Evolutionary conservation across 495 filamentous ascomycete species (phyloP), one percentile per base, ranked within the genome.

Genomic region (Aspergillus sclerotiicarbonarius): DNA sequence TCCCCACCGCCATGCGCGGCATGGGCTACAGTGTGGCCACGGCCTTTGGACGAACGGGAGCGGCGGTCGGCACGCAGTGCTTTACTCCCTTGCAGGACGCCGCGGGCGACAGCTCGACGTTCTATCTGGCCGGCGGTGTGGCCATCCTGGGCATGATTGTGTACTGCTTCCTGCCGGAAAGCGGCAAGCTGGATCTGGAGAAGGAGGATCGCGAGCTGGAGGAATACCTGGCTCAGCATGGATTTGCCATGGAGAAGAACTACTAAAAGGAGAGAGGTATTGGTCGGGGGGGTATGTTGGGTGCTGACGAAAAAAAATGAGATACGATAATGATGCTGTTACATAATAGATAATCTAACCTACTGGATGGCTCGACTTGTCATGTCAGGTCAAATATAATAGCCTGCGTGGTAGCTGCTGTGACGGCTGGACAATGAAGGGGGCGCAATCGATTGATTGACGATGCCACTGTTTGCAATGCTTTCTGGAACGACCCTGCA

Each of bases 191-290:
- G 25, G 52, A 74, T 59, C 49, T 74, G 19, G 71, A 67, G 31
- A 21, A 67, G 46, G 71, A 74, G 37, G 71, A 74, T 56, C 58
- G 62, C 16, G 25, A 25, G 32, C 44, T 74, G 43, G 62, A 67
- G 51, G 53, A 54, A 32, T 74, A 60, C 13, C 25, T 74, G 56
- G 55, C 57, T 9, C 57, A 67, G 33, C 32, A 65, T 21, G 80
- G 77, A n/a, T 82, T 75, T 44, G 63, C 67, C 13, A 88, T 84
- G 30, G 39, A 44, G 5, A 43, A 48, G 10, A 6, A 13, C 1
- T n/a, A 21, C 2, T 46, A 13, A 46, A 21, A 7, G 10, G 44
- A 20, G 44, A 16, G 41, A 16, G 1, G 41, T 8, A 8, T 16
- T 44, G 41, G 19, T 2, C 0, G n/a, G 19, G n/a, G 41, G 19